These are phyloP conservation scores for Cordyceps tenuipes DNA, from an alignment of 2,329 filamentous ascomycete genomes.

Conservation along the genomic window DNA sequence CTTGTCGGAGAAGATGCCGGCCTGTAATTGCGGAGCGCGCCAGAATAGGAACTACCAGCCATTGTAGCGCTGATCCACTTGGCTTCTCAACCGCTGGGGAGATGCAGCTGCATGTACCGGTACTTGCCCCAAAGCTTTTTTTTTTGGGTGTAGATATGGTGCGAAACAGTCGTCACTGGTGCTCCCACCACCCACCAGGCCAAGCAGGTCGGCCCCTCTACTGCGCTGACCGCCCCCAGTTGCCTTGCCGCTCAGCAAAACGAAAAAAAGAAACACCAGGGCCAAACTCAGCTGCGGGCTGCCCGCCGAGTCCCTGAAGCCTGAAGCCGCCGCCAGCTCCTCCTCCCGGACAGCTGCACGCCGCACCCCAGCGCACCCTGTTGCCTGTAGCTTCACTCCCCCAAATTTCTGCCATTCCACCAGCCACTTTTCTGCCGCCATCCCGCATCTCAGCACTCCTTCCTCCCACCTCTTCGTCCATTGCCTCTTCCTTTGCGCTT, in stretches of 20 bases:
- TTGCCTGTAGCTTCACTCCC: constrained; percentile 4
- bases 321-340: not conserved
- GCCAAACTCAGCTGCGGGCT: not conserved
- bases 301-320: not conserved
- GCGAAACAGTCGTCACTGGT: not conserved
- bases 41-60: not conserved
- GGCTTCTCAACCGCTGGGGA: constrained; percentile 14
- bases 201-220: not conserved
- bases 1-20: constrained; percentile 5
- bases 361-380: not conserved
- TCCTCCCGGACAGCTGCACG: constrained; percentile 7
- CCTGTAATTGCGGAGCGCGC: not conserved
- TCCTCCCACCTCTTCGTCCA: constrained; percentile 9
- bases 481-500: constrained; percentile 4
- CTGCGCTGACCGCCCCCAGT: not conserved
- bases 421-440: constrained; percentile 9
- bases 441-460: constrained; percentile 6
- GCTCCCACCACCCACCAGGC: not conserved
- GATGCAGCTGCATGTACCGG: constrained; percentile 11
- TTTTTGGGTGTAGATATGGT: not conserved
- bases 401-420: constrained; percentile 5
- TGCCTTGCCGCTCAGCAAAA: not conserved
- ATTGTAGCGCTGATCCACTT: constrained; percentile 11
- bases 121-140: constrained; percentile 15
- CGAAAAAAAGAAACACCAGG: not conserved